Base-by-base conservation (phyloP, 345 rosid species). In the Rhodamnia rubescens region DNA sequence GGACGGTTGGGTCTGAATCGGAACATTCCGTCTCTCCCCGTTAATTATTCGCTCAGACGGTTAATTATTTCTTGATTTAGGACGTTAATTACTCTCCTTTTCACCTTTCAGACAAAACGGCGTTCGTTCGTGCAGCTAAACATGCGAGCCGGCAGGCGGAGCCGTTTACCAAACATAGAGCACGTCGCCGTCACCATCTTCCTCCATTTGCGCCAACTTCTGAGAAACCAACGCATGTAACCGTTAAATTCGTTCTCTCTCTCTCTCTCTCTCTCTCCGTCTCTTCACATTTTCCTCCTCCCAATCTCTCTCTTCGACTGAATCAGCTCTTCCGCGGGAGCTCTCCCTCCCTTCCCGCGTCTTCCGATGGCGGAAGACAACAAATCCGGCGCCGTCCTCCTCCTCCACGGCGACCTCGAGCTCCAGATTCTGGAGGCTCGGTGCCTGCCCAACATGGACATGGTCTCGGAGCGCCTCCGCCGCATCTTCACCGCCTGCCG, bases 401-500 rank as follows among this genome's bases (percentile, higher is more conserved):
- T 89, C 57, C 93, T 96, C 57, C 94, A 96, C 85, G 99, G 99
- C 53, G 96, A 95, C 83, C 93, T 96, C 58, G 95, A 95, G 40
- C 87, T 96, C 52, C 90, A 82, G 27, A 93, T 96, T 86, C 87
- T 92, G 20, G 98, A 95, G 86, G 99, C 98, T 54, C 93, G 96
- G 11, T 69, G 89, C 55, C 88, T 96, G 49, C 99, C 98, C 1
- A 96, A 96, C 86, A 96, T 96, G 98, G 99, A 95, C 87, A 85
- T 96, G 42, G 57, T 93, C 47, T 84, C 93, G 5, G 94, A 92
- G 85, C 94, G 93, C 26, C 75, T 96, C 44, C 94, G 96, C 21
- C 91, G 91, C 12, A 92, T 85, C 85, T 90, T 95, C 86, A 27
- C 86, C 20, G 89, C 91, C 18, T 93, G 92, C 55, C 87, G 89